Percentiles rank a stretch among this genome's conserved stretches.
phyloP scores from a whole-genome alignment of 805 yeast genomes.

The Metschnikowia chrysomelidarum region DNA sequence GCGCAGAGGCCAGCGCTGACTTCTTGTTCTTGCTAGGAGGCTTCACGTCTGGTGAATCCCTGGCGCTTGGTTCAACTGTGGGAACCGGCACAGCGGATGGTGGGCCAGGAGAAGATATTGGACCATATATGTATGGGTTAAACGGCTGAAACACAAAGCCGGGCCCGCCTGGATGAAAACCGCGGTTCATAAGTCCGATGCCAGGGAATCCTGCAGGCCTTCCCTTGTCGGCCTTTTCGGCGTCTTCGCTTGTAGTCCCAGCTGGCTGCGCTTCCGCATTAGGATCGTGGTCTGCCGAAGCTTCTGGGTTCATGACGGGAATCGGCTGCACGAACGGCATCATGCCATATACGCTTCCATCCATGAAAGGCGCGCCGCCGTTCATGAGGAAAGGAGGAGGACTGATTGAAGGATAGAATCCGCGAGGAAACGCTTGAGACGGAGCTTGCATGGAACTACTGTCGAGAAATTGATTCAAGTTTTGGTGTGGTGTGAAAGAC shows the following conservation, averaged over 20 bases:
- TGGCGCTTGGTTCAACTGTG: constrained; percentile 4
- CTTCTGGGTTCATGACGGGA: constrained; percentile 11
- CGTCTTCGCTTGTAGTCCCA: neutral
- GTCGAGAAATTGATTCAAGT: constrained; percentile 31
- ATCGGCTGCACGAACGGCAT: constrained; percentile 23
- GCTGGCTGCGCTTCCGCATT: constrained; percentile 9
- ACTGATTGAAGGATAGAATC: constrained; percentile 32
- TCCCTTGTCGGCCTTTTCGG: constrained; percentile 12
- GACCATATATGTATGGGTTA: constrained; percentile 42
- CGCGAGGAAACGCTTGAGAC: constrained; percentile 24
- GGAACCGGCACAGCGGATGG: constrained; percentile 14
- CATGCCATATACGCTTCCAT: constrained; percentile 35
- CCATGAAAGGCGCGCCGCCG: constrained; percentile 36
- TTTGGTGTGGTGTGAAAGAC: constrained; percentile 49
- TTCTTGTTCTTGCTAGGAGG: neutral
- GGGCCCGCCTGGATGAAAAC: constrained; percentile 23
- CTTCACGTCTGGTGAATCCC: constrained; percentile 4
- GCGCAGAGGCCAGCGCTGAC: neutral
- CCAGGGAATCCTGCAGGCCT: constrained; percentile 20
- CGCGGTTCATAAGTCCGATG: constrained; percentile 39
- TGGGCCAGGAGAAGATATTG: constrained; percentile 20
- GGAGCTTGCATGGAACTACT: constrained; percentile 12
- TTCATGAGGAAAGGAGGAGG: constrained; percentile 43
- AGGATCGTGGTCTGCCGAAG: constrained; percentile 6
- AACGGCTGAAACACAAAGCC: constrained; percentile 51